Conservation (phyloP, 2,329 filamentous ascomycete species). For the Penicillium verrucosum region DNA sequence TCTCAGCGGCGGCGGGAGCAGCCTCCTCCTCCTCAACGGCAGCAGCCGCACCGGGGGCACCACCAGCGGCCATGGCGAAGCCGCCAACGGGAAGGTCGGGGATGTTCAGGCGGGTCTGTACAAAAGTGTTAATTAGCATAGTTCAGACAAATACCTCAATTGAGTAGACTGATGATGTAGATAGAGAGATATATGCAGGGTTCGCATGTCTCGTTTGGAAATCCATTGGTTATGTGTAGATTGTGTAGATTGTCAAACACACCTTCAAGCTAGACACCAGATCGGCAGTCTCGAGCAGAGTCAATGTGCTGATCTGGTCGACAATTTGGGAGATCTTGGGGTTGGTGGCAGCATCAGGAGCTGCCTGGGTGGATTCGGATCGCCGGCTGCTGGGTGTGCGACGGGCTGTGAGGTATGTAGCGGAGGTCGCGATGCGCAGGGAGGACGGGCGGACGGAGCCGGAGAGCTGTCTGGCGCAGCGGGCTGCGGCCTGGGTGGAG, state of each 20-base stretch:
- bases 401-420: constrained; percentile 39
- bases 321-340: constrained; percentile 95
- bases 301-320: constrained; percentile 98
- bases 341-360: constrained; percentile 57
- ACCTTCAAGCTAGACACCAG: constrained; percentile 95
- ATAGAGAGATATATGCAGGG: neutral
- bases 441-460: constrained; percentile 40
- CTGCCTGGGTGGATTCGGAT: constrained; percentile 81
- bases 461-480: constrained; percentile 43
- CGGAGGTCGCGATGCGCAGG: constrained; percentile 39
- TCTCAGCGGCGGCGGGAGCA: constrained; percentile 81
- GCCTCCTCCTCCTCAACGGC: constrained; percentile 77
- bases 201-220: neutral
- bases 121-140: neutral
- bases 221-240: neutral
- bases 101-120: constrained; percentile 87
- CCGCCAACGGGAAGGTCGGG: constrained; percentile 94
- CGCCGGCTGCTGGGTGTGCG: constrained; percentile 58
- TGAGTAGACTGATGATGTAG: neutral
- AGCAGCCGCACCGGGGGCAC: constrained; percentile 59
- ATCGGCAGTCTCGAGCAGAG: constrained; percentile 93
- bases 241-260: constrained; percentile 23
- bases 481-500: constrained; percentile 40
- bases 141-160: neutral
- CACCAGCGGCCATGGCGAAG: constrained; percentile 69